phyloP scores from a whole-genome alignment of 768 basidiomycete species.

The Xanthoconium purpureum region DNA sequence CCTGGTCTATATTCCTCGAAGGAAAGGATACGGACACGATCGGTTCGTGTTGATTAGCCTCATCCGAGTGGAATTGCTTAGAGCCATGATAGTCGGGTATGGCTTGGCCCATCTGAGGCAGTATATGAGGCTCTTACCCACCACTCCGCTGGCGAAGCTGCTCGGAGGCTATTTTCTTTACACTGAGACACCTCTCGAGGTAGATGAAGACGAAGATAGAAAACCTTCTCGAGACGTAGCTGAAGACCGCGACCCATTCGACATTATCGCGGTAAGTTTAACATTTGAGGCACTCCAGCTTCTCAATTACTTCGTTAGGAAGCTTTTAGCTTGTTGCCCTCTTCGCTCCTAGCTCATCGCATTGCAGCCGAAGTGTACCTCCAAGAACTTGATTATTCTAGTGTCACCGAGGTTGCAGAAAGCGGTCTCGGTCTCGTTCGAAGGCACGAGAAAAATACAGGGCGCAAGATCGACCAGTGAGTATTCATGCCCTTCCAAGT shows the following conservation, averaged over 20 bases:
- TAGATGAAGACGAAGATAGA: conserved; percentile 28
- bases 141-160: conserved; percentile 50
- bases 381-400: conserved; percentile 68
- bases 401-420: conserved; percentile 68
- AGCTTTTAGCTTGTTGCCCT: conserved; percentile 45
- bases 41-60: conserved; percentile 43
- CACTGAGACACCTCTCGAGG: conserved; percentile 45
- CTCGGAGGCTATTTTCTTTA: conserved; percentile 70
- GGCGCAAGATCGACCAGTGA: conserved; percentile 50
- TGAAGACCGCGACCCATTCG: conserved; percentile 52
- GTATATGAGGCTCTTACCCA: conserved; percentile 66
- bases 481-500: conserved; percentile 13
- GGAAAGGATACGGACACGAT: conserved; percentile 63
- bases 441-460: conserved; percentile 54
- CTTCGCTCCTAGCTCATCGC: conserved; percentile 66
- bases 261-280: conserved; percentile 56
- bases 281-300: neutral
- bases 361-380: conserved; percentile 65
- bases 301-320: conserved; percentile 41
- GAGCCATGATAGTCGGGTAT: conserved; percentile 51
- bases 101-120: conserved; percentile 52
- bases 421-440: conserved; percentile 59
- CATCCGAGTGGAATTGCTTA: neutral
- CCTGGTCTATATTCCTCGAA: conserved; percentile 80
- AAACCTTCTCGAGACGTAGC: conserved; percentile 7